Evolutionary conservation across 108 stramenopile species (phyloP).

Genomic region (Conticribra weissflogii): DNA sequence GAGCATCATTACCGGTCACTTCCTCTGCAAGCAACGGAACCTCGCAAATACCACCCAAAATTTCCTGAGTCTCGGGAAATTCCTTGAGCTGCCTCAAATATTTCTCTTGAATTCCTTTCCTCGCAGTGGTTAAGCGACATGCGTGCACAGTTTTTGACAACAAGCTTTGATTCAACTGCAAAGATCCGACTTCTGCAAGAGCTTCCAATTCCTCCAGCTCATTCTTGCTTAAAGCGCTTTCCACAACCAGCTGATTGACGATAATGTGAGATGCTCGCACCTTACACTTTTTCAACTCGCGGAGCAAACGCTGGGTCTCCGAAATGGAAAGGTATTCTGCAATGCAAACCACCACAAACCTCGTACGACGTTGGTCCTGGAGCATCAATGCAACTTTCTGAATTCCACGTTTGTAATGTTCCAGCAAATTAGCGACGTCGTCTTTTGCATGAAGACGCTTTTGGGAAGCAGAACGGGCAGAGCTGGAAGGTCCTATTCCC

Average conservation of each 20-base stretch:
- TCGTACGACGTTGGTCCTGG: conserved; percentile 61
- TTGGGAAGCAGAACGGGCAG: conserved; percentile 36
- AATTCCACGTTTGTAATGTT: conserved; percentile 46
- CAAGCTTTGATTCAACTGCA: conserved; percentile 30
- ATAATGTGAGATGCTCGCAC: conserved; percentile 79
- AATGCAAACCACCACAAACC: conserved; percentile 84
- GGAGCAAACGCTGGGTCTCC: conserved; percentile 77
- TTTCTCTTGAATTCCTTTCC: conserved; percentile 42
- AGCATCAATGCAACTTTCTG: conserved; percentile 70
- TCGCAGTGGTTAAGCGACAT: conserved; percentile 45
- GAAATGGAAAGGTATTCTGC: conserved; percentile 77
- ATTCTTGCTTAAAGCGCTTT: conserved; percentile 26
- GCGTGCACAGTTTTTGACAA: conserved; percentile 44
- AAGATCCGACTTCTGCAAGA: conserved; percentile 43
- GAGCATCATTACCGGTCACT: conserved; percentile 44
- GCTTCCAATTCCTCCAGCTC: conserved; percentile 46
- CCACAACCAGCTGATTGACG: conserved; percentile 69
- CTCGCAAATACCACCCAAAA: conserved; percentile 46
- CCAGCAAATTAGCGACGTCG: conserved; percentile 35
- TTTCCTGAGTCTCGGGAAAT: conserved; percentile 35
- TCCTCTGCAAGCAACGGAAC: conserved; percentile 49
- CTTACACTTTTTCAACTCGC: conserved; percentile 68
- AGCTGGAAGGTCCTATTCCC: conserved; percentile 59
- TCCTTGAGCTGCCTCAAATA: conserved; percentile 35
- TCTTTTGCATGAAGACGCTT: conserved; percentile 30